Evolutionary conservation across 805 yeast species (phyloP).

Genomic region (Metschnikowia picachoensis): DNA sequence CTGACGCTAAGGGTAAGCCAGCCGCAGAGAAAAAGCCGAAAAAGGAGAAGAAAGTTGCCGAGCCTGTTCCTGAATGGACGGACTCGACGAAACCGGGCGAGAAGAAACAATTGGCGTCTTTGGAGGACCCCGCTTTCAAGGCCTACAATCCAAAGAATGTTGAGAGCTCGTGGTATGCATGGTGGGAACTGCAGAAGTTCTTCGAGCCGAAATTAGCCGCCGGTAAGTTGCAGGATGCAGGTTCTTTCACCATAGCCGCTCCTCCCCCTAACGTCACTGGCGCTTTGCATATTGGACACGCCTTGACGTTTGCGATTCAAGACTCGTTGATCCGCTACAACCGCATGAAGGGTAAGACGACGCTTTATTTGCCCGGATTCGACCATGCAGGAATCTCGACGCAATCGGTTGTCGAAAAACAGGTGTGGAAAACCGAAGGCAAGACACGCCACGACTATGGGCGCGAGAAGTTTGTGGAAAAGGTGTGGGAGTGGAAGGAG

Average conservation of each 20-base stretch:
- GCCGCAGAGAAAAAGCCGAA: conserved; percentile 57
- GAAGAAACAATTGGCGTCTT: conserved; percentile 79
- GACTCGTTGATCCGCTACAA: conserved; percentile 89
- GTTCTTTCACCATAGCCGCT: conserved; percentile 88
- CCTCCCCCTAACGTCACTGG: conserved; percentile 99
- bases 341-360: conserved; percentile 96
- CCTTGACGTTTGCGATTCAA: conserved; percentile 91
- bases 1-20: conserved; percentile 39
- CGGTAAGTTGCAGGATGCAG: conserved; percentile 77
- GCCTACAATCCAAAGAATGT: conserved; percentile 91
- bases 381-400: conserved; percentile 99
- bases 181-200: conserved; percentile 91
- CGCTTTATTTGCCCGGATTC: conserved; percentile 89
- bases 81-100: conserved; percentile 87
- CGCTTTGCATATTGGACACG: conserved; percentile 98
- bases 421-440: conserved; percentile 81
- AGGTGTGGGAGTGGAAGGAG: conserved; percentile 98
- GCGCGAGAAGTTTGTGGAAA: conserved; percentile 80
- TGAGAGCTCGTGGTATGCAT: conserved; percentile 94
- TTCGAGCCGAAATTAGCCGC: conserved; percentile 83
- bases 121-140: conserved; percentile 90
- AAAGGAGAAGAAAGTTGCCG: conserved; percentile 63
- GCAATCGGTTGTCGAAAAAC: conserved; percentile 96
- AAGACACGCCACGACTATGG: conserved; percentile 94
- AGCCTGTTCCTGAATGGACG: conserved; percentile 76